Evolutionary conservation across 2,329 filamentous ascomycete genomes (phyloP), one percentile per base, ranked within the genome.

Genomic region (Colletotrichum brevisporum): DNA sequence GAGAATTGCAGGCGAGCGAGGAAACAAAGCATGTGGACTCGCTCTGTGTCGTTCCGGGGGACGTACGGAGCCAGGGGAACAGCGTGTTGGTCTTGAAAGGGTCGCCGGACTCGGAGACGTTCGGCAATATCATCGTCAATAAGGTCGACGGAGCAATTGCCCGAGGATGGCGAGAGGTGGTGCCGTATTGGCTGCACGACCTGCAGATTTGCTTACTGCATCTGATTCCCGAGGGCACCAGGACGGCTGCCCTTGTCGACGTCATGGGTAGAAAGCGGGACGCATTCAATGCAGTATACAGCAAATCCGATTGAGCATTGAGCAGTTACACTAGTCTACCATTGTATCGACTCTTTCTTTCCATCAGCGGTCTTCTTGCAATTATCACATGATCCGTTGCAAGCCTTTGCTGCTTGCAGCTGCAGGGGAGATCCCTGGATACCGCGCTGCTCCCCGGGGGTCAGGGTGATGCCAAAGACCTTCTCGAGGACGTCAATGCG

Each of bases 401-500:
- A 43, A 12, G 12, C 12, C 13, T 16, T 12, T 21, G n/a, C 45
- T 60, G 26, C 39, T 18, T 21, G 3, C 18, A 60, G 57, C 36
- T 41, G 26, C 45, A 60, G 39, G 18, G 57, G n/a, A 9, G 57
- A 60, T 10, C 26, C 26, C 26, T 27, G 57, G 5, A 60, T 60
- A 26, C 27, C 57, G 10, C 16, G 6, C 12, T 39, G 39, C 24
- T 51, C 57, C 12, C 8, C 16, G 4, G 51, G 26, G 16, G 24
- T n/a, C 39, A 36, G 18, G 15, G 10, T 48, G 10, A 41, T 47
- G 16, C 16, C 12, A 48, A 63, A 51, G 8, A 83, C 70, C 84
- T 81, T 15, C 59, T 79, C 81, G 71, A 90, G 74, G 12, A 81
- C 86, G 64, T 78, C 69, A n/a, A 89, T 77, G 51, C 88, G 82